phyloP scores from a whole-genome alignment of 345 rosid genomes.

The Toxicodendron radicans region DNA sequence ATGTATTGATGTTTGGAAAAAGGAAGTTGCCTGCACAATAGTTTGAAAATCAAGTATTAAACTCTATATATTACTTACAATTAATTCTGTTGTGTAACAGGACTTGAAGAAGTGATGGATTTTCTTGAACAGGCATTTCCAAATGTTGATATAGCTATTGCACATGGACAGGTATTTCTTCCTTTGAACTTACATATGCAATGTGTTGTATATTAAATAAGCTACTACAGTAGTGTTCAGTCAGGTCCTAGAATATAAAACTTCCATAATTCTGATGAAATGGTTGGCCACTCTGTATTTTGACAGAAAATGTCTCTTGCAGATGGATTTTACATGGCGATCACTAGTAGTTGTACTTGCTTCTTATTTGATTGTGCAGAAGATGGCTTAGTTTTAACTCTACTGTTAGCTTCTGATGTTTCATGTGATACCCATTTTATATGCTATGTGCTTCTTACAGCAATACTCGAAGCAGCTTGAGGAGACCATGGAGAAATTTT shows the following conservation, averaged over 20 bases:
- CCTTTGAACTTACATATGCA: slow-evolving; percentile 12
- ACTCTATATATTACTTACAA: not conserved
- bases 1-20: not conserved
- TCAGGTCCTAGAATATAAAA: not conserved
- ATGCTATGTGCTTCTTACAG: slow-evolving; percentile 43
- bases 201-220: not conserved
- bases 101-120: slow-evolving; percentile 83
- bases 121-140: slow-evolving; percentile 78
- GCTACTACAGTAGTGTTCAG: not conserved
- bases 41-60: not conserved
- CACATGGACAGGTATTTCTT: slow-evolving; percentile 81
- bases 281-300: not conserved
- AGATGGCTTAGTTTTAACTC: not conserved
- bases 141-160: slow-evolving; percentile 75
- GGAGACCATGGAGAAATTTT: slow-evolving; percentile 93
- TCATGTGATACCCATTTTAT: slow-evolving; percentile 1
- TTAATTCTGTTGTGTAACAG: slow-evolving; percentile 33
- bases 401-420: not conserved
- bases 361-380: not conserved
- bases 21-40: not conserved
- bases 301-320: not conserved
- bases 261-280: not conserved
- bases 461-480: slow-evolving; percentile 90
- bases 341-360: not conserved
- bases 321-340: not conserved